phyloP scores from a whole-genome alignment of 768 basidiomycete species.

The Trametes cubensis region DNA sequence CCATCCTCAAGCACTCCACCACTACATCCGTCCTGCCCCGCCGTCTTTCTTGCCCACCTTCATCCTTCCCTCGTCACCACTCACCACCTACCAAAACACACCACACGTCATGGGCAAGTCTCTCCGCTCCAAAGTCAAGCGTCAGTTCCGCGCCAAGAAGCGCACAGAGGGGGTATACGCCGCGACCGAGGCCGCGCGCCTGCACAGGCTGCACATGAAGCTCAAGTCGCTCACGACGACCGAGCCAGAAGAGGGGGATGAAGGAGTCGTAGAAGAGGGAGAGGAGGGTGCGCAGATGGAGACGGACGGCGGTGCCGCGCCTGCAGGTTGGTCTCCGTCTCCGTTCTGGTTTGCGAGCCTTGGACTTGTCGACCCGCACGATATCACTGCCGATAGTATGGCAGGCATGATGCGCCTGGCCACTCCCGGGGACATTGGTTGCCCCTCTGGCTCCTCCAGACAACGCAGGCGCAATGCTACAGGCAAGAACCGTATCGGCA shows the following conservation, averaged over 20 bases:
- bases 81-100: neutral
- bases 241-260: conserved; percentile 39
- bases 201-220: conserved; percentile 71
- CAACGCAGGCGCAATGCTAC: neutral
- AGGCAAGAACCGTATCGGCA: neutral
- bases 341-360: conserved; percentile 27
- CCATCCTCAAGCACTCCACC: neutral
- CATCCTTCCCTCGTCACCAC: neutral
- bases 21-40: neutral
- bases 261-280: conserved; percentile 16
- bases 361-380: conserved; percentile 60
- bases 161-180: conserved; percentile 76
- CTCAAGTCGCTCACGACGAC: conserved; percentile 51
- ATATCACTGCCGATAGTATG: conserved; percentile 57
- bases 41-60: conserved; percentile 1
- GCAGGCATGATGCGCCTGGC: conserved; percentile 15
- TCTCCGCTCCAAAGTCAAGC: conserved; percentile 79
- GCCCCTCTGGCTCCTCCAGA: neutral
- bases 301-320: conserved; percentile 36
- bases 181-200: conserved; percentile 73
- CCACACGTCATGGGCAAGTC: conserved; percentile 73
- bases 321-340: conserved; percentile 62
- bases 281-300: conserved; percentile 31
- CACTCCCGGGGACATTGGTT: conserved; percentile 16
- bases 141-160: conserved; percentile 76